phyloP scores from a whole-genome alignment of 192 early-diverging fungal genomes.

The Funneliformis geosporum region DNA sequence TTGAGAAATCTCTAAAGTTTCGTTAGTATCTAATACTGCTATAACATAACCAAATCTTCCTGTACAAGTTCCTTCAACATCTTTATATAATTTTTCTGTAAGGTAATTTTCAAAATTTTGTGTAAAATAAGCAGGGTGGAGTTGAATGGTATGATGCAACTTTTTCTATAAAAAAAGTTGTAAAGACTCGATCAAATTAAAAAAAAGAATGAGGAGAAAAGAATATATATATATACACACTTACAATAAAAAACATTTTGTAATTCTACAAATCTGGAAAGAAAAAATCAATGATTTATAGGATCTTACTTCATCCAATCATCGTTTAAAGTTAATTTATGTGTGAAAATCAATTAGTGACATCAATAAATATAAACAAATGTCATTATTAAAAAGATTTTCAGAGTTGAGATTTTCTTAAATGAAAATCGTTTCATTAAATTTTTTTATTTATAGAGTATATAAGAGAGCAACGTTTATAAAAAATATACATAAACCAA shows the following conservation, averaged over 20 bases:
- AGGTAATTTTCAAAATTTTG: conserved; percentile 76
- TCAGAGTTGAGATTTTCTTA: too few relatives aligned
- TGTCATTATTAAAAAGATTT: too few relatives aligned
- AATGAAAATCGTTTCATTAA: too few relatives aligned
- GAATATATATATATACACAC: not conserved
- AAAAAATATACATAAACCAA: too few relatives aligned
- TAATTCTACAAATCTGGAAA: not conserved
- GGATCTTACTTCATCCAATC: too few relatives aligned
- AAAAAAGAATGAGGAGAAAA: not conserved
- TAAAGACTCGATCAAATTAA: not conserved
- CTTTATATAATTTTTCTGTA: conserved; percentile 80
- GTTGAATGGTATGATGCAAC: conserved; percentile 88
- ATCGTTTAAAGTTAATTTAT: too few relatives aligned
- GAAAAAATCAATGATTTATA: too few relatives aligned
- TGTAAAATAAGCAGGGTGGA: conserved; percentile 93
- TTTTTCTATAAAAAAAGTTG: conserved; percentile 60
- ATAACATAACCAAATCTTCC: conserved; percentile 94
- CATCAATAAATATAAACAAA: too few relatives aligned
- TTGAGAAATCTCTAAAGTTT: conserved; percentile 60
- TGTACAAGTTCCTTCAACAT: conserved; percentile 94
- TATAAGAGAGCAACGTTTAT: too few relatives aligned
- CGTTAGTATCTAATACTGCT: conserved; percentile 61
- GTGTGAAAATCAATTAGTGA: too few relatives aligned
- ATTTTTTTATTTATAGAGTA: too few relatives aligned
- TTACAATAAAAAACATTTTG: conserved; percentile 1